A percentile compares a stretch with the other conserved stretches of the same genome.
Conservation (phyloP, 2,329 filamentous ascomycete genomes). For the Rosellinia necatrix region DNA sequence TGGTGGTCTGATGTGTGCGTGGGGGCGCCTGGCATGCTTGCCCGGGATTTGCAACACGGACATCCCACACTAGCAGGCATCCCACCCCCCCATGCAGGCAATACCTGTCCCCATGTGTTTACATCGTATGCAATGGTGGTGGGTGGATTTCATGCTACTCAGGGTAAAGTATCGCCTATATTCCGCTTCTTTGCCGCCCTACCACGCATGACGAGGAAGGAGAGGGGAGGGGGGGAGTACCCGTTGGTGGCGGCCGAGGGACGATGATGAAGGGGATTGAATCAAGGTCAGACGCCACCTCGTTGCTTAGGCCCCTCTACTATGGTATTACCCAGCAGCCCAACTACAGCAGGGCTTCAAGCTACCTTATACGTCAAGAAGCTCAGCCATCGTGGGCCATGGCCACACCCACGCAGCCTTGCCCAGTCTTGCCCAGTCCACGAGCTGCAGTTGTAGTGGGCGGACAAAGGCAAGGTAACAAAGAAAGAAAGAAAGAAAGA, state of each 20-base stretch:
- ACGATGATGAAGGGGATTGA: no score
- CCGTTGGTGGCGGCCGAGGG: no score
- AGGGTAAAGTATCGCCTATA: slow-evolving; percentile 18
- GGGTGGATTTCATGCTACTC: slow-evolving; percentile 12
- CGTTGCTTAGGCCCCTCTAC: no score
- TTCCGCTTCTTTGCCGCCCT: slow-evolving; percentile 13
- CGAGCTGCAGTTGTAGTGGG: neutral
- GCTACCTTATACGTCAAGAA: neutral
- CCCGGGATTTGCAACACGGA: slow-evolving; percentile 17
- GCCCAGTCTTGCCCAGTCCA: slow-evolving; percentile 13
- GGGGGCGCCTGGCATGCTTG: slow-evolving; percentile 18
- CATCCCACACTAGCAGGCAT: slow-evolving; percentile 19
- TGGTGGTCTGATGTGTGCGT: slow-evolving; percentile 24
- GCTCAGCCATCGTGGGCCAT: no score
- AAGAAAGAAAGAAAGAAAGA: no score
- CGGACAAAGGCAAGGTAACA: slow-evolving; percentile 2
- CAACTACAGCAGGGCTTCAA: no score
- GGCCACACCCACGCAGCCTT: no score
- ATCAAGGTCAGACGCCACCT: no score
- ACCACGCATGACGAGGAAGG: neutral
- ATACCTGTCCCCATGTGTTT: slow-evolving; percentile 18
- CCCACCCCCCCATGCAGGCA: slow-evolving; percentile 17
- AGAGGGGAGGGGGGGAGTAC: neutral
- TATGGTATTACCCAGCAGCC: no score
- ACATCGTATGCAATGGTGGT: slow-evolving; percentile 12